Evolutionary conservation across 2,329 filamentous ascomycete species (phyloP).

Genomic region (Aureobasidium sp.): DNA sequence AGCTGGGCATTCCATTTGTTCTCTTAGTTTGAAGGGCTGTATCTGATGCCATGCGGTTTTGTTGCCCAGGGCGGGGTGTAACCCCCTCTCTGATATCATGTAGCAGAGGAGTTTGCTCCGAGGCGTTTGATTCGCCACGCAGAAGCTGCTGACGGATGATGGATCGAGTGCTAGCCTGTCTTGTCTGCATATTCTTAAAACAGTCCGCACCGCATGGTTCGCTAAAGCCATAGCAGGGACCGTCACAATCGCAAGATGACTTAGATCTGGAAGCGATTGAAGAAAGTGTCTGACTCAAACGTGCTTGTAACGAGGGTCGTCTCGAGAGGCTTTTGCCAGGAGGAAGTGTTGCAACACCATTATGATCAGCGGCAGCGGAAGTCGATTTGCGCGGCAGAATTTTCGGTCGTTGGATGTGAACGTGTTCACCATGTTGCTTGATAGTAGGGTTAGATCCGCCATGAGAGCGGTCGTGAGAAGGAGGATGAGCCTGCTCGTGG

Average conservation of each 20-base stretch:
- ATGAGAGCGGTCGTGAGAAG: constrained; percentile 6
- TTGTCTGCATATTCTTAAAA: constrained; percentile 41
- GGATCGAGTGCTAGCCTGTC: constrained; percentile 18
- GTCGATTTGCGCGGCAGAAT: neutral
- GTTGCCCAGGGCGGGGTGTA: neutral
- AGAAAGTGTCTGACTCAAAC: constrained; percentile 36
- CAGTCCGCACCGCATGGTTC: constrained; percentile 54
- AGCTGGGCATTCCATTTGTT: neutral
- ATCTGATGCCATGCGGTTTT: neutral
- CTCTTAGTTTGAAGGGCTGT: neutral
- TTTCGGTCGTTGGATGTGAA: neutral
- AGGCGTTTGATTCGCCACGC: constrained; percentile 16
- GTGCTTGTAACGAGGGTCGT: constrained; percentile 33
- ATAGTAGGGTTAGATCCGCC: neutral
- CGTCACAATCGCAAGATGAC: constrained; percentile 45
- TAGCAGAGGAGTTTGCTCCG: constrained; percentile 25
- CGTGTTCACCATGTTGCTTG: constrained; percentile 6
- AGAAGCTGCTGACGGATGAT: constrained; percentile 5
- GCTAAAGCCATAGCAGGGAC: constrained; percentile 53
- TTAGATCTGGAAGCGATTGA: constrained; percentile 39
- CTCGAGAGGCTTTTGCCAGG: neutral
- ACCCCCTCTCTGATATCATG: constrained; percentile 16
- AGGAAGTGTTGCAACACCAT: neutral
- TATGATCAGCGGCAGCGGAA: neutral
- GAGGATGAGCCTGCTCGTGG: constrained; percentile 20